Conservation (phyloP, 2,329 filamentous ascomycete genomes). For the Penicillium sp. region DNA sequence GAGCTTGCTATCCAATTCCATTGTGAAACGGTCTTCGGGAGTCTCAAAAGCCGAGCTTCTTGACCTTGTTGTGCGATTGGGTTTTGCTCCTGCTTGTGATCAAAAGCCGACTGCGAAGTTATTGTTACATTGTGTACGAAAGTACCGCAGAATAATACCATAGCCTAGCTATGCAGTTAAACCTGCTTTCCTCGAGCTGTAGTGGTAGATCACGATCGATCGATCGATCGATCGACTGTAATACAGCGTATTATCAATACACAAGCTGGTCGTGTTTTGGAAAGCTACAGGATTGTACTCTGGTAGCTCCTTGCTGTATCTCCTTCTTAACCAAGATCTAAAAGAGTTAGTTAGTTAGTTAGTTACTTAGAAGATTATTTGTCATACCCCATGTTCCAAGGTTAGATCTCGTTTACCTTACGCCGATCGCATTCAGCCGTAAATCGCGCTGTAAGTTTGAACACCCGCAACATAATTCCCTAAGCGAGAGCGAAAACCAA, state of each 20-base stretch:
- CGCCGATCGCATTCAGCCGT: background rate
- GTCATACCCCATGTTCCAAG: background rate
- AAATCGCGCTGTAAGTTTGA: background rate
- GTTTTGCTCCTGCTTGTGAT: background rate
- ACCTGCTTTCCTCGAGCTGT: slow-evolving; percentile 1
- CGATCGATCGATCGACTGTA: background rate
- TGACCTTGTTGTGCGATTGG: background rate
- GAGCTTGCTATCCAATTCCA: background rate
- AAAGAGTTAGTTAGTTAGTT: too few species aligned
- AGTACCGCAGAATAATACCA: background rate
- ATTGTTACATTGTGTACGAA: background rate
- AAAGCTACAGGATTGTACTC: background rate
- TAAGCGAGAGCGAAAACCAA: background rate
- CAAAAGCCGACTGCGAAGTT: background rate
- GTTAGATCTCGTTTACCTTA: background rate
- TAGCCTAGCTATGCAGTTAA: background rate
- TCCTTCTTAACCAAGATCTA: background rate
- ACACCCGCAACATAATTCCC: background rate
- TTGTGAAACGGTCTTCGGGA: background rate
- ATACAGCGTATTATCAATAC: background rate
- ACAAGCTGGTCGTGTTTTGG: background rate
- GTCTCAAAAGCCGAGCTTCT: background rate
- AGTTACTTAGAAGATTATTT: background rate
- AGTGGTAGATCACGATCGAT: background rate
- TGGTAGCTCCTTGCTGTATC: background rate